Percentiles rank a stretch among this genome's conserved stretches.
phyloP scores from a whole-genome alignment of 345 rosid genomes.

The Citrus hindsii region DNA sequence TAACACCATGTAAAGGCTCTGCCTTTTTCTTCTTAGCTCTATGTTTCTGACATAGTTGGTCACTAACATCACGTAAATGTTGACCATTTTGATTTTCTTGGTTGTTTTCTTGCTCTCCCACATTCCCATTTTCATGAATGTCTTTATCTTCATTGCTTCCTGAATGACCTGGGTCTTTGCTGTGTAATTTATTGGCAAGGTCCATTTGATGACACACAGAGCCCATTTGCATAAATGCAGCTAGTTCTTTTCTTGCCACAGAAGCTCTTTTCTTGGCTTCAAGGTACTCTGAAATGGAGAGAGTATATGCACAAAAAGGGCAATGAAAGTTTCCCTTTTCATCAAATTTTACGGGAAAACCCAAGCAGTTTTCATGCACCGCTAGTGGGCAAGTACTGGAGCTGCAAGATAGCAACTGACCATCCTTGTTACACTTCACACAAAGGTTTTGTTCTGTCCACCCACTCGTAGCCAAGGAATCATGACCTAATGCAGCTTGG shows the following conservation, averaged over 20 bases:
- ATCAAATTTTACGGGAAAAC: constrained; percentile 32
- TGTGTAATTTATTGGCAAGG: constrained; percentile 5
- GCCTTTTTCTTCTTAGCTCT: constrained; percentile 6
- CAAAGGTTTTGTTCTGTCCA: constrained; percentile 42
- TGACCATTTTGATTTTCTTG: constrained; percentile 9
- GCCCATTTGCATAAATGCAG: constrained; percentile 24
- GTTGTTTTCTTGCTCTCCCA: constrained; percentile 8
- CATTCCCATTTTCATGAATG: constrained; percentile 13
- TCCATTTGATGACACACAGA: constrained; percentile 15
- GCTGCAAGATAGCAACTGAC: constrained; percentile 43
- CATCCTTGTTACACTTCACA: constrained; percentile 47
- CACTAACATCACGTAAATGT: constrained; percentile 5
- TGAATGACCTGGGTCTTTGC: constrained; percentile 12
- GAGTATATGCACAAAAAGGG: constrained; percentile 54
- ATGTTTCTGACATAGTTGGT: constrained; percentile 7
- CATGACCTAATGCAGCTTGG: constrained; percentile 14
- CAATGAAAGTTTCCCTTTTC: constrained; percentile 39
- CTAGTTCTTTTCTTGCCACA: constrained; percentile 36
- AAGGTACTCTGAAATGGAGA: constrained; percentile 38
- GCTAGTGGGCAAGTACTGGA: constrained; percentile 39
- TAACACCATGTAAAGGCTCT: constrained; percentile 14
- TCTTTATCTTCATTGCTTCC: constrained; percentile 13
- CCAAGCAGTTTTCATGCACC: constrained; percentile 52
- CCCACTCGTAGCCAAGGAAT: constrained; percentile 18
- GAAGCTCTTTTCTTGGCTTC: constrained; percentile 35